A percentile compares a stretch with the other conserved stretches of the same genome.
Evolutionary conservation across 768 basidiomycete species (phyloP).

Genomic region (Leccinum rimulosum): DNA sequence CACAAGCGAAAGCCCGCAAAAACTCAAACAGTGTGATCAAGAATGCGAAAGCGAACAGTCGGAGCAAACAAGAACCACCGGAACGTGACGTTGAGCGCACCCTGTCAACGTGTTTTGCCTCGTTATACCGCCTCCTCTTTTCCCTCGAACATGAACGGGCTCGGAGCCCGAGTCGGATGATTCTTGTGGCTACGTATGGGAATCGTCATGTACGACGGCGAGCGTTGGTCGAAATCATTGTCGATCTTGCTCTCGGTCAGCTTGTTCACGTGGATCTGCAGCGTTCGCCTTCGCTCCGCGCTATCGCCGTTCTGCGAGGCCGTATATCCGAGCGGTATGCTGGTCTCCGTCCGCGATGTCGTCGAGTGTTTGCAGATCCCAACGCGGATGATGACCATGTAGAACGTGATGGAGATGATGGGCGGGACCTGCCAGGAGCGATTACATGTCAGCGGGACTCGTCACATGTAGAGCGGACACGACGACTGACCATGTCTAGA

Average conservation of each 20-base stretch:
- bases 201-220: background rate
- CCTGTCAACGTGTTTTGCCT: background rate
- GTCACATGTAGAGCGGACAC: background rate
- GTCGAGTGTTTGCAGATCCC: background rate
- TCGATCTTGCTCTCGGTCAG: background rate
- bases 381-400: conserved; percentile 19
- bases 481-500: conserved; percentile 5
- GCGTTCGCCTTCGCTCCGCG: background rate
- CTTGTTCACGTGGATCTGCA: background rate
- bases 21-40: background rate
- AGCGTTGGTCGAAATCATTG: background rate
- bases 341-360: background rate
- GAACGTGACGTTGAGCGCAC: background rate
- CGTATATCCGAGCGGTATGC: background rate
- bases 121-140: background rate
- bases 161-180: background rate
- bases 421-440: conserved; percentile 5
- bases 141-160: background rate
- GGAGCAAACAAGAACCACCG: background rate
- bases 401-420: conserved; percentile 16
- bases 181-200: background rate
- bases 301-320: too few species aligned
- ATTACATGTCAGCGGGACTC: background rate
- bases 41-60: background rate
- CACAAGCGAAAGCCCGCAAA: background rate